These are phyloP conservation scores for Termitomyces sp. DNA, from an alignment of 1,284 basidiomycete species.

Conservation along the genomic window DNA sequence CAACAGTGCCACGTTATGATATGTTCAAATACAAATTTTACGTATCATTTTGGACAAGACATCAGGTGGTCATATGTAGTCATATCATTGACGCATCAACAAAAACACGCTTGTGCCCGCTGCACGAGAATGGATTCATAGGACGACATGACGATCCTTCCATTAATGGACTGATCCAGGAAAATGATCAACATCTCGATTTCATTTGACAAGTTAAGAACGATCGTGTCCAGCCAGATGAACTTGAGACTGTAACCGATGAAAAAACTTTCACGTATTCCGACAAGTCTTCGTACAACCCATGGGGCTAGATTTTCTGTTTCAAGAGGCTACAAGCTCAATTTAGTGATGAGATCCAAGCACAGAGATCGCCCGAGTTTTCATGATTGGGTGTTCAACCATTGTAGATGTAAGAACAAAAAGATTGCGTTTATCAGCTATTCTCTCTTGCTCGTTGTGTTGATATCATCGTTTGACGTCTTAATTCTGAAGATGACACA, in stretches of 20 bases:
- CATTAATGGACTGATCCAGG: constrained; percentile 50
- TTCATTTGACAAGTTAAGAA: no score
- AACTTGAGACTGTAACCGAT: no score
- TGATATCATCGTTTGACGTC: not conserved
- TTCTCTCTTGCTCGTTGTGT: no score
- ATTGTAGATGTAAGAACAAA: not conserved
- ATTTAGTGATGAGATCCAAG: constrained; percentile 43
- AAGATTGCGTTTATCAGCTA: not conserved
- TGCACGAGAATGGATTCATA: constrained; percentile 57
- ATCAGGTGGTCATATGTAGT: not conserved
- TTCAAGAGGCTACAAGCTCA: constrained; percentile 33
- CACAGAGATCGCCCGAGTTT: not conserved
- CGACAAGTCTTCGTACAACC: constrained; percentile 60
- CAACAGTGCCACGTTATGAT: not conserved
- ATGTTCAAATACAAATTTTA: no score
- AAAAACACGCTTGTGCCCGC: constrained; percentile 43
- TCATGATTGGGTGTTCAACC: constrained; percentile 1
- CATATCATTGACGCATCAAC: not conserved
- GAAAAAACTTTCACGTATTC: constrained; percentile 37
- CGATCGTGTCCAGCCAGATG: no score
- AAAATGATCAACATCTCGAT: not conserved
- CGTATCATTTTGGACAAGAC: not conserved
- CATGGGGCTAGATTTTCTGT: constrained; percentile 55
- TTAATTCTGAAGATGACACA: no score
- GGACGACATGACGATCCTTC: constrained; percentile 60